These are phyloP conservation scores for Tephrocybe sp. DNA, from an alignment of 768 basidiomycete species.

Conservation along the genomic window DNA sequence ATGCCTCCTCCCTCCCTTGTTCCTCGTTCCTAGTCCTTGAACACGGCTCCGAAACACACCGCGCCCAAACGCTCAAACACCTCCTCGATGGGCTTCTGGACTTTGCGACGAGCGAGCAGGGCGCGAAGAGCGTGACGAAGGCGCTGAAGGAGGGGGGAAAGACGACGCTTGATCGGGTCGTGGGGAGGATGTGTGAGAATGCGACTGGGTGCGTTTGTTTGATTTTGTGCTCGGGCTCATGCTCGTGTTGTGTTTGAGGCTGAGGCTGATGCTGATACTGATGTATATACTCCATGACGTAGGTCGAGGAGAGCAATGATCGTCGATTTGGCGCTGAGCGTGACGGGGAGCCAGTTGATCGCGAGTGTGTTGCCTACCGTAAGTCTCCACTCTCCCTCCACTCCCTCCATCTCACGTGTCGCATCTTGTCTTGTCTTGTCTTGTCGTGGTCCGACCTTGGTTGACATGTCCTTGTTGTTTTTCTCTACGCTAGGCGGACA, in stretches of 20 bases:
- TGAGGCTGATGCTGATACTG: conserved; percentile 3
- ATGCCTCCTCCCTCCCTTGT: not conserved
- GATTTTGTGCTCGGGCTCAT: too few relatives aligned
- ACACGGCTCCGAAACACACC: conserved; percentile 76
- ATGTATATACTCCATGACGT: too few relatives aligned
- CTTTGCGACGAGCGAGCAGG: conserved; percentile 80
- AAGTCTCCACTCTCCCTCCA: too few relatives aligned
- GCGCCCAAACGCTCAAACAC: conserved; percentile 74
- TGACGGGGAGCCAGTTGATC: conserved; percentile 83
- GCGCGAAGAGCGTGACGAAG: conserved; percentile 84
- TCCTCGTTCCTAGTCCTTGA: conserved; percentile 83
- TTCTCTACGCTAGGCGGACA: conserved; percentile 57
- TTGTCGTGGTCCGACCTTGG: not conserved
- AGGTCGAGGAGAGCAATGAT: conserved; percentile 75
- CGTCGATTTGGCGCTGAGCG: conserved; percentile 81
- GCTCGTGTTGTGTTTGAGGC: conserved; percentile 7
- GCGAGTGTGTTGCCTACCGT: conserved; percentile 79
- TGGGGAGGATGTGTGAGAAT: conserved; percentile 83
- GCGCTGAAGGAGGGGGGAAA: conserved; percentile 83
- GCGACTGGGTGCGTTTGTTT: conserved; percentile 85
- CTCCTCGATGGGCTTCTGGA: conserved; percentile 74
- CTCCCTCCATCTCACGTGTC: too few relatives aligned
- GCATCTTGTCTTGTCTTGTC: too few relatives aligned
- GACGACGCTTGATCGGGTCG: conserved; percentile 69
- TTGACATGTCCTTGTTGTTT: conserved; percentile 2